phyloP scores from a whole-genome alignment of 2,329 filamentous ascomycete species.

The Grosmannia huntii region DNA sequence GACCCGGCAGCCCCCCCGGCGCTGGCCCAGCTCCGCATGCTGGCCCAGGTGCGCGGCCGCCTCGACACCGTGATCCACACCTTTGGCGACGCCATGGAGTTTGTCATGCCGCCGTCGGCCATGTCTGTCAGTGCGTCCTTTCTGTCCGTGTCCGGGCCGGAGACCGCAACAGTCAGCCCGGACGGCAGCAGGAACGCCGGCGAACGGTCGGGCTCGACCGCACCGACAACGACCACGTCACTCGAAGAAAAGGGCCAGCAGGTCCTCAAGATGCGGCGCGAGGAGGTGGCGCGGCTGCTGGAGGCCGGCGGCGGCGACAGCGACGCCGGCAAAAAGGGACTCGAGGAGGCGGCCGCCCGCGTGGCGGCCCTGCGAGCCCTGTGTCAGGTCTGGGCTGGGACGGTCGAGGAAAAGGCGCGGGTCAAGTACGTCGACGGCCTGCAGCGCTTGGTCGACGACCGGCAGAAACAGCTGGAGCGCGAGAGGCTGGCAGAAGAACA shows the following conservation, averaged over 20 bases:
- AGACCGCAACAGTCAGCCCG: slow-evolving; percentile 35
- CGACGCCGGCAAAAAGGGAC: slow-evolving; percentile 26
- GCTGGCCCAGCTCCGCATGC: slow-evolving; percentile 66
- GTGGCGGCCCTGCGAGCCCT: slow-evolving; percentile 69
- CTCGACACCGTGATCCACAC: slow-evolving; percentile 80
- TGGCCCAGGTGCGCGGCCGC: slow-evolving; percentile 70
- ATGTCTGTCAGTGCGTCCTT: slow-evolving; percentile 73
- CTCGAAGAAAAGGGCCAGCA: slow-evolving; percentile 81
- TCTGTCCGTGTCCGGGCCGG: slow-evolving; percentile 79
- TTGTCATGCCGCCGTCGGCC: slow-evolving; percentile 81
- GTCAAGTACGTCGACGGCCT: slow-evolving; percentile 70
- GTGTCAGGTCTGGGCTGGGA: slow-evolving; percentile 83
- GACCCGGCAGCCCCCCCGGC: slow-evolving; percentile 37
- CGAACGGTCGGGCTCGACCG: neutral
- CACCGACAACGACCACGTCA: neutral
- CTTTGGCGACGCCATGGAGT: slow-evolving; percentile 93
- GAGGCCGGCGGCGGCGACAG: neutral
- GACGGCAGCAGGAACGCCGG: slow-evolving; percentile 32
- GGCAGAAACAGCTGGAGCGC: slow-evolving; percentile 38
- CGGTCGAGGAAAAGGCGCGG: slow-evolving; percentile 81
- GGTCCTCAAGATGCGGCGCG: slow-evolving; percentile 55
- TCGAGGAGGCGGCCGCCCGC: slow-evolving; percentile 59
- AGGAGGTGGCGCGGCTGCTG: slow-evolving; percentile 60
- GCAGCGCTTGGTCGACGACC: slow-evolving; percentile 72
- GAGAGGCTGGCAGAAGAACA: slow-evolving; percentile 24